These are phyloP conservation scores for Cochlearia excelsa DNA, from an alignment of 345 rosid genomes.

Conservation along the genomic window DNA sequence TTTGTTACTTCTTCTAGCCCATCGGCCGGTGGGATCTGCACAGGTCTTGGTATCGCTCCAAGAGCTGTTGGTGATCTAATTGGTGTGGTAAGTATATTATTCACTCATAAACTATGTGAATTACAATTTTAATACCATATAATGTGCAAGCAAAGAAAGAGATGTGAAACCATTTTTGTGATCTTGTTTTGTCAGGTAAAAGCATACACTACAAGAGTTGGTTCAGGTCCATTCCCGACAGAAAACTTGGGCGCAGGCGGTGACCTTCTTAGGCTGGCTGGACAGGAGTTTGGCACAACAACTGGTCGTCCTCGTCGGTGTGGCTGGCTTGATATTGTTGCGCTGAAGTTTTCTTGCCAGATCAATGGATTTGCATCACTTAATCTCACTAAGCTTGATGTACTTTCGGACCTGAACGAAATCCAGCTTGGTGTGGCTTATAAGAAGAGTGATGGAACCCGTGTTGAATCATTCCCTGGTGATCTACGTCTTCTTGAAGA, in stretches of 20 bases:
- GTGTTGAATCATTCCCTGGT: conserved; percentile 75
- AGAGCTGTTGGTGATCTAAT: conserved; percentile 85
- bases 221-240: conserved; percentile 98
- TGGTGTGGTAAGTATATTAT: conserved; percentile 67
- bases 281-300: conserved; percentile 95
- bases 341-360: conserved; percentile 75
- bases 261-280: conserved; percentile 79
- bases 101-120: background rate
- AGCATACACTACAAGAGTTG: conserved; percentile 98
- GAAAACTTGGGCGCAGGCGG: conserved; percentile 85
- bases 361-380: conserved; percentile 94
- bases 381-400: conserved; percentile 94
- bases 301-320: conserved; percentile 99
- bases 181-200: conserved; percentile 57
- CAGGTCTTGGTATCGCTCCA: conserved; percentile 95
- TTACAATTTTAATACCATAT: too few species aligned
- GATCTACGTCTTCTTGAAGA: conserved; percentile 84
- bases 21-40: conserved; percentile 95
- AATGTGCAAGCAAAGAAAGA: background rate
- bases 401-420: conserved; percentile 77
- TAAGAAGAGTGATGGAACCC: conserved; percentile 66
- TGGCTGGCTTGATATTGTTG: conserved; percentile 98
- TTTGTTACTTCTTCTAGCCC: conserved; percentile 98
- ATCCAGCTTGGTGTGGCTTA: conserved; percentile 82
- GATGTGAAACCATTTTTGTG: too few species aligned